Evolutionary conservation across 2,329 filamentous ascomycete genomes (phyloP).

Genomic region (Chaetomium olivaceum): DNA sequence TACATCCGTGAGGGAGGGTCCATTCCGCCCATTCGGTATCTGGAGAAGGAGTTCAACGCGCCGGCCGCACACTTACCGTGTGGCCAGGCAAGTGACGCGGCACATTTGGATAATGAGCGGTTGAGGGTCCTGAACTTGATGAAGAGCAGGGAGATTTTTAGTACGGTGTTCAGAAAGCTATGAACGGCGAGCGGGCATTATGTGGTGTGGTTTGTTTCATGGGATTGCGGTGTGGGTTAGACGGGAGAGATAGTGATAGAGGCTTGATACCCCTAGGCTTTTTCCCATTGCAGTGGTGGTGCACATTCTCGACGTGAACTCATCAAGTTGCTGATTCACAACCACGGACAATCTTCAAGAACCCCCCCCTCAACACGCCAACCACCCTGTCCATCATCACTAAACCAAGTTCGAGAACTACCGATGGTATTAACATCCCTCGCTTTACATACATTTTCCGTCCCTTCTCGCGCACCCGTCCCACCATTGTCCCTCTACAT

Average conservation of each 20-base stretch:
- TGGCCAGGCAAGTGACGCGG: constrained; percentile 89
- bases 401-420: no score
- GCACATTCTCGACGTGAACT: no score
- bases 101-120: constrained; percentile 95
- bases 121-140: constrained; percentile 82
- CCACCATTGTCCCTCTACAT: no score
- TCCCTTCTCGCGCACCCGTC: no score
- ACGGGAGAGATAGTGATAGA: neutral
- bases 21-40: constrained; percentile 89
- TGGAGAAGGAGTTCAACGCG: constrained; percentile 91
- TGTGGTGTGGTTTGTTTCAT: neutral
- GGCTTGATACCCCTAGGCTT: neutral
- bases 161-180: constrained; percentile 74
- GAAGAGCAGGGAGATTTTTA: constrained; percentile 91
- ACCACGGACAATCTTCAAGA: no score
- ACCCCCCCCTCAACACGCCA: no score
- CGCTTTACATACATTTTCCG: no score
- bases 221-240: no score
- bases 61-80: constrained; percentile 92
- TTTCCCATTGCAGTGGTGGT: no score
- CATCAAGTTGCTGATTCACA: no score
- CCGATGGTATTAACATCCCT: no score
- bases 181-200: constrained; percentile 1
- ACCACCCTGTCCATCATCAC: no score
- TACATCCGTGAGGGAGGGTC: constrained; percentile 96